Evolutionary conservation across 495 filamentous ascomycete species (phyloP).

Genomic region (Hypoxylon intermedium): DNA sequence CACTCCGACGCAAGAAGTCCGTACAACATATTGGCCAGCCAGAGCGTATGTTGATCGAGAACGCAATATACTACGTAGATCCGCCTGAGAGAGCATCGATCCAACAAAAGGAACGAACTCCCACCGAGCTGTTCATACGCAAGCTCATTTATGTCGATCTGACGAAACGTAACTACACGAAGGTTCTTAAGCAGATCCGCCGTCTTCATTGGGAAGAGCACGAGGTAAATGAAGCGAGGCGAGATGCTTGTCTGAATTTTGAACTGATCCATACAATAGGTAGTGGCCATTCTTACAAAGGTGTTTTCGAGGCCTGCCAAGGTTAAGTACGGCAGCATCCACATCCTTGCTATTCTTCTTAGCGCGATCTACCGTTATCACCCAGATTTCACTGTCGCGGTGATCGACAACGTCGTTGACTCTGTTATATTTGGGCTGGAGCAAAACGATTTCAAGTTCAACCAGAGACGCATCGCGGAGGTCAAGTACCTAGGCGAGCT

Average conservation of each 20-base stretch:
- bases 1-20: slow-evolving; percentile 91
- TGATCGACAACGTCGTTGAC: slow-evolving; percentile 91
- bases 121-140: slow-evolving; percentile 89
- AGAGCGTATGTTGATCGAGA: slow-evolving; percentile 97
- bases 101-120: slow-evolving; percentile 92
- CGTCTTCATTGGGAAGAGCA: slow-evolving; percentile 97
- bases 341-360: slow-evolving; percentile 90
- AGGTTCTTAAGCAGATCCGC: slow-evolving; percentile 88
- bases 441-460: slow-evolving; percentile 96
- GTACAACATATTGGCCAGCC: slow-evolving; percentile 94
- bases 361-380: slow-evolving; percentile 90
- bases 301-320: slow-evolving; percentile 95
- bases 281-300: slow-evolving; percentile 84
- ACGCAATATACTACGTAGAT: slow-evolving; percentile 97
- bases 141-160: slow-evolving; percentile 91
- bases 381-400: slow-evolving; percentile 81
- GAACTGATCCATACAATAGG: slow-evolving; percentile 49
- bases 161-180: slow-evolving; percentile 92
- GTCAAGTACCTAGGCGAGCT: slow-evolving; percentile 97
- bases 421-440: slow-evolving; percentile 88
- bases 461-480: slow-evolving; percentile 92
- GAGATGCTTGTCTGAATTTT: not conserved
- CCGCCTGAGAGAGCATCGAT: slow-evolving; percentile 93
- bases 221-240: slow-evolving; percentile 60
- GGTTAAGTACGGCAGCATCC: slow-evolving; percentile 96